phyloP scores from a whole-genome alignment of 2,329 filamentous ascomycete species.

The Claviceps humidiphila region DNA sequence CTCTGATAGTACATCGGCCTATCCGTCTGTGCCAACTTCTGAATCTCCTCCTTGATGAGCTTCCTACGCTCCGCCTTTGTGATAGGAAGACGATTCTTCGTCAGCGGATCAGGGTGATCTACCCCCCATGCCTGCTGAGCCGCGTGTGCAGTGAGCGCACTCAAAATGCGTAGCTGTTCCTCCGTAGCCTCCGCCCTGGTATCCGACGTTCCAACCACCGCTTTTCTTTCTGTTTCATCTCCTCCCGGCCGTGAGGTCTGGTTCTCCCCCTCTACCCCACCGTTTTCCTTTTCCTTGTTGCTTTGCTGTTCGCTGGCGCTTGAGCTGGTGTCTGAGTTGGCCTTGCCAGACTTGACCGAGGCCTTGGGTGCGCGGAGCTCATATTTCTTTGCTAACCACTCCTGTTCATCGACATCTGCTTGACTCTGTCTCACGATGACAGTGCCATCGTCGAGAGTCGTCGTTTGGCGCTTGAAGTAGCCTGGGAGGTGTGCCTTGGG shows the following conservation, averaged over 20 bases:
- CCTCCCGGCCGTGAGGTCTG: background rate
- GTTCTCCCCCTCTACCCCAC: background rate
- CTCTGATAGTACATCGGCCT: conserved; percentile 40
- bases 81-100: conserved; percentile 32
- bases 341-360: conserved; percentile 4
- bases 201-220: conserved; percentile 6
- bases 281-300: background rate
- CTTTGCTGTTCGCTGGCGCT: conserved; percentile 1
- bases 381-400: conserved; percentile 7
- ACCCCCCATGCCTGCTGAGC: conserved; percentile 20
- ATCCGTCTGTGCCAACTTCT: conserved; percentile 30
- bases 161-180: conserved; percentile 20
- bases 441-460: conserved; percentile 33
- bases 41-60: conserved; percentile 46
- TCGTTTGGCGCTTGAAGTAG: conserved; percentile 31
- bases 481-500: conserved; percentile 39
- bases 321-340: background rate
- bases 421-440: conserved; percentile 26
- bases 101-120: conserved; percentile 22
- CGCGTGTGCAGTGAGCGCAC: conserved; percentile 18
- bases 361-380: conserved; percentile 13
- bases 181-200: conserved; percentile 9
- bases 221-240: background rate
- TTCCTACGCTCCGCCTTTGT: conserved; percentile 39
- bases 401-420: conserved; percentile 16